Base-by-base conservation (phyloP, 192 early-diverging fungal genomes). In the Haplosporangium gracile region DNA sequence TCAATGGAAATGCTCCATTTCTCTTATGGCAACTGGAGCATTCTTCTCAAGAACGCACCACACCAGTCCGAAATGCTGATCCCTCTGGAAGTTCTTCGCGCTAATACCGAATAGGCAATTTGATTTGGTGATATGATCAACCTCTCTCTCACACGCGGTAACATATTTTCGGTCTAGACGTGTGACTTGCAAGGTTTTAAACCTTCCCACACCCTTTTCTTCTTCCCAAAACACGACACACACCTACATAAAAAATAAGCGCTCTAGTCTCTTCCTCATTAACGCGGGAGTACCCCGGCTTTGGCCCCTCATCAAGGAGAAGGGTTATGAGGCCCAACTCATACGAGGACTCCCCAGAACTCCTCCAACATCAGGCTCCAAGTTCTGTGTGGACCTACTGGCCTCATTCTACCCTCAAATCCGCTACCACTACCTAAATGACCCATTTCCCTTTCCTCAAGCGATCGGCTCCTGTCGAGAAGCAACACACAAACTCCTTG, bases 401-500 rank as follows among this genome's bases (percentile, higher is more conserved):
- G 43, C 49, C 6, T 36, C 72, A 53, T 74, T 34, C 51, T 74
- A 74, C 3, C 43, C 72, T 22, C 36, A n/a, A 11, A 34, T 74
- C 51, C 15, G 47, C 47, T 40, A 38, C 24, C n/a, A 60, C n/a
- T 74, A 51, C 49, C 49, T 74, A 53, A 45, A 55, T 49, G 36
- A 55, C 72, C 51, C 51, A 55, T 53, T 32, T 32, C 29, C 51
- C 18, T 53, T 51, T 24, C 51, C 34, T 45, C 49, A 55, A 16
- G 22, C 49, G 13, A n/a, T 47, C 45, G 45, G 5, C 55, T 11
- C 74, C 57, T 36, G 55, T 60, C n/a, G 60, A 76, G 57, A 76
- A 76, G 38, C 39, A 32, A 76, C 18, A 26, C 24, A 76, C 40
- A 60, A 57, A n/a, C 57, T n/a, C 57, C n/a, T 38, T 65, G 57